Base-by-base conservation (phyloP, 805 yeast genomes). In the Zygosaccharomyces bailii region DNA sequence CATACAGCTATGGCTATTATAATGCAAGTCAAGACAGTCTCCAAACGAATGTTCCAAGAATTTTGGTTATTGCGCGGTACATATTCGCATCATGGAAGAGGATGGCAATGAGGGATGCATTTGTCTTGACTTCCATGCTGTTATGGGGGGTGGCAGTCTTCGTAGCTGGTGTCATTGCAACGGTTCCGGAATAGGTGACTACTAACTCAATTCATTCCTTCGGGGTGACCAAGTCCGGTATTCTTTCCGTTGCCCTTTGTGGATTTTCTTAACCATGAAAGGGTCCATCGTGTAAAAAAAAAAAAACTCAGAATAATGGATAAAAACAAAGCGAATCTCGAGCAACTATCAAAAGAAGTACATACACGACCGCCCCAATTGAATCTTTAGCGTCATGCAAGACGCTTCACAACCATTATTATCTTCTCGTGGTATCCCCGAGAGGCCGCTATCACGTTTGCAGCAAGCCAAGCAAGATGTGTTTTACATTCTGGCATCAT, bases 401-500 rank as follows among this genome's bases (percentile, higher is more conserved):
- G 51, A 48, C 23, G 43, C 43, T 25, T 44, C 51, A 5, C 48
- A 48, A 19, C 51, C 51, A 21, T 34, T 48, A 16, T 20, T 48
- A 21, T 9, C 44, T 14, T 36, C 46, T 13, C 40, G 38, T 25
- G 16, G n/a, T 10, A 31, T 9, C 24, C 21, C 33, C 11, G 31
- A 42, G 17, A 35, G 36, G 16, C 27, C 43, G 20, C 17, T 34
- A 3, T 41, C 53, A 5, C 37, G 47, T 23, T 44, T 42, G 45
- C 46, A 63, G 67, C 6, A 54, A 23, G 35, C 50, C 1, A 45
- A 52, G 39, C 31, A 51, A 19, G 66, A 63, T 38, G 32, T 53
- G 14, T 46, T 52, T 29, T 47, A 65, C 16, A 59, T 70, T 9
- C 58, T 76, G 47, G 63, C 65, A 45, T 78, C 86, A 4, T 82